These are phyloP conservation scores for Rugonectria rugulosa DNA, from an alignment of 2,329 filamentous ascomycete genomes.

Conservation along the genomic window DNA sequence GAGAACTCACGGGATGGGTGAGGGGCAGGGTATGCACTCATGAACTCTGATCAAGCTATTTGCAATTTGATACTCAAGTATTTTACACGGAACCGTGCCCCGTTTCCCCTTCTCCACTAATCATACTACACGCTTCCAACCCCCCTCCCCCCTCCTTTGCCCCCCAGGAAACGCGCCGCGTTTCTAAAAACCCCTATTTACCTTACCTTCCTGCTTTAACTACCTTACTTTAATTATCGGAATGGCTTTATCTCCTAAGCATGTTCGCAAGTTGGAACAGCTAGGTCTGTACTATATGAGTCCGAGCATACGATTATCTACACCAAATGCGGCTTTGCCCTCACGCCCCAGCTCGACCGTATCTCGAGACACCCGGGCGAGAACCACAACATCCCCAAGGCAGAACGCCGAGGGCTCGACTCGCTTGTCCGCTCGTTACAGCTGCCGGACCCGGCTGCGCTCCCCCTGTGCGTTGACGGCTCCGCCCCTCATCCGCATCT, in stretches of 20 bases:
- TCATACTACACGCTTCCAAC: neutral
- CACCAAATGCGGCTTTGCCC: slow-evolving; percentile 1
- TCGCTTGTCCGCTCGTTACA: slow-evolving; percentile 1
- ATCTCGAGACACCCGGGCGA: neutral
- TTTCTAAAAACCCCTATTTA: neutral
- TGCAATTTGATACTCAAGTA: neutral
- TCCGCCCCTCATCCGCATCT: slow-evolving; percentile 1
- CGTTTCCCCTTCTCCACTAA: neutral
- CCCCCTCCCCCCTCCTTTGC: neutral
- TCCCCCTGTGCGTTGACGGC: neutral
- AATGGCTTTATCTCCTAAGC: neutral
- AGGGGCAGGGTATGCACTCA: too few relatives aligned
- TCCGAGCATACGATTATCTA: slow-evolving; percentile 5
- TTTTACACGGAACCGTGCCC: neutral
- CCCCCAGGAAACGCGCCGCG: neutral
- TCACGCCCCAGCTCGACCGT: neutral
- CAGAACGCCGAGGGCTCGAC: neutral
- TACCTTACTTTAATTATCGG: neutral
- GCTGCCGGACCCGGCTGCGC: neutral
- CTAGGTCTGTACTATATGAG: neutral
- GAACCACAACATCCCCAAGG: slow-evolving; percentile 1
- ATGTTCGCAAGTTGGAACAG: neutral
- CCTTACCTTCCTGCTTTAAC: neutral
- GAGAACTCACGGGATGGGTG: too few relatives aligned
- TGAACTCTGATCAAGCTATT: too few relatives aligned